Base-by-base conservation (phyloP, 1,139 yeast genomes). In the Meyerozyma elateridarum region DNA sequence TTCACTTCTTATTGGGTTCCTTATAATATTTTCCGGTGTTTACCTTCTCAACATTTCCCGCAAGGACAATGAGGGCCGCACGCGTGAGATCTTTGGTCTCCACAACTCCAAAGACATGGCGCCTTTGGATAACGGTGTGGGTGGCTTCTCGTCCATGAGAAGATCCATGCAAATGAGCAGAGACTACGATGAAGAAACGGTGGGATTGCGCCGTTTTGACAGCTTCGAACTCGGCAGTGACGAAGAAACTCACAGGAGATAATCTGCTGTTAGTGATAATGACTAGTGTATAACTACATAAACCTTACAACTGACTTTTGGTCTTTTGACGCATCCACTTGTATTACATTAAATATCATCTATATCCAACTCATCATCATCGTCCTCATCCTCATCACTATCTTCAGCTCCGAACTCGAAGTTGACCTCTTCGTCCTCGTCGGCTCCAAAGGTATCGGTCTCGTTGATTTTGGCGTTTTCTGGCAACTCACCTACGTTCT, bases 371-470 rank as follows among this genome's bases (percentile, higher is more conserved):
- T 73, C 78, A 38, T 71, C 74, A 28, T 64, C 64, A 27, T 61
- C 79, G 15, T 76, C 93, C 26, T 75, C 89, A 6, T 78, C 87
- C 11, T 77, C 89, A 34, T 73, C 82, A 39, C 76, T 87, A 41
- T 87, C 93, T 44, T 88, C 96, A 54, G 85, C 91, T 61, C 96
- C 98, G 64, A 93, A 93, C 68, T 93, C 98, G 64, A 93, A 89
- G 77, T 91, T 91, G 60, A 89, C 95, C 52, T 91, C 98, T 48
- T 89, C 97, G 44, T 89, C 98, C 35, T 89, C 95, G 48, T 88
- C 97, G 56, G 82, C 93, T 55, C 95, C 96, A 56, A 88, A 89
- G 43, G 95, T 88, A 60, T 91, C 97, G 45, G 95, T 87, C 71
- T 93, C 98, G 65, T 91, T 89, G 62, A 93, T 93, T 71, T 88